Percentiles rank a stretch among this genome's conserved stretches.
phyloP scores from a whole-genome alignment of 2,329 filamentous ascomycete species.

The Beauveria varroae region DNA sequence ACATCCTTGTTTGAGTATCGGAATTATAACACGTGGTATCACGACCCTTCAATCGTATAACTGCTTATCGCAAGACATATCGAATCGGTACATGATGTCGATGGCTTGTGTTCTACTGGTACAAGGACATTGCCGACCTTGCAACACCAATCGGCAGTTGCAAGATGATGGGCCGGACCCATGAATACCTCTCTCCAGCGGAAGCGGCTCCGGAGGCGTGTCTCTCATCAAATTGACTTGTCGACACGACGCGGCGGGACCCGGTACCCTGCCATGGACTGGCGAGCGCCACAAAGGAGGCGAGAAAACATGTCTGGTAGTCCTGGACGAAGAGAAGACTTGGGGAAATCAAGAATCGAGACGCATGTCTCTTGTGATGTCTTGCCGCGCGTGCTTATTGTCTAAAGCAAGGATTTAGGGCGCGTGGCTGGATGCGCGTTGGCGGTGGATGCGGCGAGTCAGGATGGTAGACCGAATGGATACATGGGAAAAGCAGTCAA shows the following conservation, averaged over 20 bases:
- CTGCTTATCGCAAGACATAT: too few relatives aligned
- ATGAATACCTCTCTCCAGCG: background rate
- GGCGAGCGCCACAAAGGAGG: background rate
- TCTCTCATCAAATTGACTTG: background rate
- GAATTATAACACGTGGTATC: too few relatives aligned
- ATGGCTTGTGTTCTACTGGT: too few relatives aligned
- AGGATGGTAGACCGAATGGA: too few relatives aligned
- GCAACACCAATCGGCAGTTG: background rate
- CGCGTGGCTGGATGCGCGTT: background rate
- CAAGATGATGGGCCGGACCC: background rate
- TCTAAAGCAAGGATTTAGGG: background rate
- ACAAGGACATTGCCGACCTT: background rate
- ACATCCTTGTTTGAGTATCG: too few relatives aligned
- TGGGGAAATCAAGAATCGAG: background rate
- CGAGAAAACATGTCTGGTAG: background rate
- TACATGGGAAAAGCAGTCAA: too few relatives aligned
- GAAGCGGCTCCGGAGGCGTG: background rate
- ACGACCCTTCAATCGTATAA: too few relatives aligned
- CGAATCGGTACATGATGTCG: too few relatives aligned
- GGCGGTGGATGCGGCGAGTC: background rate
- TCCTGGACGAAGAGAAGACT: background rate
- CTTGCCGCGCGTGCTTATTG: background rate
- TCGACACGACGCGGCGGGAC: background rate
- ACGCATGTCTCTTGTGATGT: background rate
- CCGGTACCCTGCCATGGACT: background rate